These are phyloP conservation scores for Metschnikowia koreensis DNA, from an alignment of 805 yeast species.

Conservation along the genomic window DNA sequence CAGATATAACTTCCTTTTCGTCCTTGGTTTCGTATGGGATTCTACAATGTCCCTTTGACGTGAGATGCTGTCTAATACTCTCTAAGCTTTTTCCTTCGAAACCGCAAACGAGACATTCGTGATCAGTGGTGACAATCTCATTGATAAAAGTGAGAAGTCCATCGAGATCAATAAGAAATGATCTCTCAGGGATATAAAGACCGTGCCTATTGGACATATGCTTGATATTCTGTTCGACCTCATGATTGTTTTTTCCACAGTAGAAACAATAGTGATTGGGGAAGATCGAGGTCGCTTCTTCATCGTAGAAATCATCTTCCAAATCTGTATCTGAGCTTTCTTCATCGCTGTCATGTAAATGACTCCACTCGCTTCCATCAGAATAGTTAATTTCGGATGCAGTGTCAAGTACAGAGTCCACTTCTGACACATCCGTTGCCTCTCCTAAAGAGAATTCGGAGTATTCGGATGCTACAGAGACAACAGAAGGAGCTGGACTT, in stretches of 20 bases:
- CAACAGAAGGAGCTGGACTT: constrained; percentile 55
- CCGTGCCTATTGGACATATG: constrained; percentile 49
- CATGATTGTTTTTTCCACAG: constrained; percentile 53
- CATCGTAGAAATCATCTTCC: constrained; percentile 31
- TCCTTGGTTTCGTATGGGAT: constrained; percentile 45
- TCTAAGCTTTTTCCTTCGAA: constrained; percentile 41
- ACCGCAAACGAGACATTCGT: constrained; percentile 46
- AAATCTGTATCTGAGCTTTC: constrained; percentile 23
- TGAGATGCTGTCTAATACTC: constrained; percentile 44
- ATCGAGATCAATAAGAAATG: constrained; percentile 34
- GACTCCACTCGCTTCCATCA: constrained; percentile 20
- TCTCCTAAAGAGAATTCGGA: constrained; percentile 59
- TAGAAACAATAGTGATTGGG: constrained; percentile 54
- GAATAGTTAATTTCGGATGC: constrained; percentile 49
- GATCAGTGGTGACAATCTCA: constrained; percentile 37
- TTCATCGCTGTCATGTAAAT: constrained; percentile 16
- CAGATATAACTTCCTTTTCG: constrained; percentile 35
- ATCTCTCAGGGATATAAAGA: constrained; percentile 44
- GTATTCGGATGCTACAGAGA: constrained; percentile 39
- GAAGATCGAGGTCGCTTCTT: constrained; percentile 32
- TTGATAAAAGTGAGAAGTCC: constrained; percentile 40
- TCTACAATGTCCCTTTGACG: constrained; percentile 44
- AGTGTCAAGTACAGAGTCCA: constrained; percentile 41
- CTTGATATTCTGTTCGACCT: constrained; percentile 50
- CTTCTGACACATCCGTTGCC: constrained; percentile 18